Evolutionary conservation across 768 basidiomycete species (phyloP), one percentile per base, ranked within the genome.

Genomic region (Trametes coccinea): DNA sequence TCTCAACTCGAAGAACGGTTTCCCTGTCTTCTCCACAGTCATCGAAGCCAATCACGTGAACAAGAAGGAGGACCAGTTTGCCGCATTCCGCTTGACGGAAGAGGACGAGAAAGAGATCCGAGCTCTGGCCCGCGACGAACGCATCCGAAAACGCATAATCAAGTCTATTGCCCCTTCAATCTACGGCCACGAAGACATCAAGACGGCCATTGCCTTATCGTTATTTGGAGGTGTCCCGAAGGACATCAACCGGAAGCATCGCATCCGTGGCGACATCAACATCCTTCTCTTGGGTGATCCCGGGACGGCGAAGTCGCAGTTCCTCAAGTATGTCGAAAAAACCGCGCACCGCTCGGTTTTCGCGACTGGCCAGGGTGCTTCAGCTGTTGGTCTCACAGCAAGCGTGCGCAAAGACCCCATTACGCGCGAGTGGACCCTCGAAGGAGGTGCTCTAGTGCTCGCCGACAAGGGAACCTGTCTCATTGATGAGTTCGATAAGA

Each of bases 401-500:
- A 96, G 94, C 64, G 97, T 99, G n/a, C 88, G 97, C 55, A 98
- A 97, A 75, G 97, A 99, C 71, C 95, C 97, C 0, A 84, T 98
- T 59, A 98, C 97, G 10, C 84, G 89, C 17, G 97, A 98, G 76
- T 99, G 97, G 97, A 98, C 97, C 2, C 82, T 99, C 30, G 97
- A 99, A 75, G 97, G 97, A 13, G 97, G 97, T 8, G 97, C 97
- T 2, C 81, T 99, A 9, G 97, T 99, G n/a, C 81, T 99, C 17
- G 97, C 97, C 2, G 97, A 99, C 77, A 97, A 96, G 76, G 97
- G 97, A 11, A 93, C 90, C 30, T 98, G 97, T 71, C 79, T 98
- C 40, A 99, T 99, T 67, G 97, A 99, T 76, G 97, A 98, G 74
- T 98, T 99, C 73, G 97, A 99, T 80, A 99, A 99, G 81, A 99